Evolutionary conservation across 2,329 filamentous ascomycete species (phyloP).

Genomic region (Ophiostoma piceae): DNA sequence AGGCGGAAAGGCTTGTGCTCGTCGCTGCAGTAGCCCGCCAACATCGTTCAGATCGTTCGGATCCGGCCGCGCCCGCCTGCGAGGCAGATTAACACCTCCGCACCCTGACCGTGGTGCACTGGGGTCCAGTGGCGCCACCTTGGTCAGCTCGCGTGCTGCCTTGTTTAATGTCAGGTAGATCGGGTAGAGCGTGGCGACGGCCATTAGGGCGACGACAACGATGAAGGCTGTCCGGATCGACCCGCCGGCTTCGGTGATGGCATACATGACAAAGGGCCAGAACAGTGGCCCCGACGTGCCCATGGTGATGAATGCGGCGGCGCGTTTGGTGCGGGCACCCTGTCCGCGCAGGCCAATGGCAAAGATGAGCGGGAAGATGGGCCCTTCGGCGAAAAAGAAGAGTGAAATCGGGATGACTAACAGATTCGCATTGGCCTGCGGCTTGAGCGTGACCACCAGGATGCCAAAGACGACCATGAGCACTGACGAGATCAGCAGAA

Average conservation of each 20-base stretch:
- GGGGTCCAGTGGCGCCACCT: conserved; percentile 17
- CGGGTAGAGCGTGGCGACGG: conserved; percentile 45
- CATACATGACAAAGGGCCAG: conserved; percentile 70
- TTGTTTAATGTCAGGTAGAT: conserved; percentile 44
- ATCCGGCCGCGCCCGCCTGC: not conserved
- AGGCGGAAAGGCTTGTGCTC: not conserved
- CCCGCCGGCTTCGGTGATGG: conserved; percentile 55
- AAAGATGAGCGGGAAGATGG: conserved; percentile 77
- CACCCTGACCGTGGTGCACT: not conserved
- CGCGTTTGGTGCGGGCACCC: conserved; percentile 73
- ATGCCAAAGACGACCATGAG: conserved; percentile 56
- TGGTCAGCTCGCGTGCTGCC: conserved; percentile 41
- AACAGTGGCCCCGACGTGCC: conserved; percentile 67
- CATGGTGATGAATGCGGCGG: conserved; percentile 71
- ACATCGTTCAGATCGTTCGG: conserved; percentile 6
- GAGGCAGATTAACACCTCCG: not conserved
- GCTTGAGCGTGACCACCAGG: conserved; percentile 43
- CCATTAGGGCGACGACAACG: conserved; percentile 53
- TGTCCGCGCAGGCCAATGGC: conserved; percentile 74
- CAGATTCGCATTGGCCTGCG: conserved; percentile 41
- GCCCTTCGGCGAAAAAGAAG: conserved; percentile 75
- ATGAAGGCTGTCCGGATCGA: conserved; percentile 60
- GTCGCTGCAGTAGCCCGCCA: conserved; percentile 4
- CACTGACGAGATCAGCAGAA: conserved; percentile 58
- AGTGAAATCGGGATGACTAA: conserved; percentile 59